Evolutionary conservation across 108 stramenopile genomes (phyloP).

Genomic region (Fragilaria crotonensis): DNA sequence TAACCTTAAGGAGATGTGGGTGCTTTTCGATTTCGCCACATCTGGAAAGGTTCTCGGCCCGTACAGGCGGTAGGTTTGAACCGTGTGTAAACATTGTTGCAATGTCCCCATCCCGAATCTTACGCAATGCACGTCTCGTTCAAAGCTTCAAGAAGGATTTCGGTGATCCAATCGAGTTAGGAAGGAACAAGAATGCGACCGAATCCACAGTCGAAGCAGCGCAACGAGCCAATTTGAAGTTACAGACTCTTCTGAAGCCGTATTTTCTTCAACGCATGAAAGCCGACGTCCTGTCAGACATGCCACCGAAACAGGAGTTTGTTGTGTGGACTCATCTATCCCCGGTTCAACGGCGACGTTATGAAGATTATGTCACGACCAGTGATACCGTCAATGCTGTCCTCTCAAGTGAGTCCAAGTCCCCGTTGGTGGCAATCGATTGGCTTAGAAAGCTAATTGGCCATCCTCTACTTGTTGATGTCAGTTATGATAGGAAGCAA

Average conservation of each 20-base stretch:
- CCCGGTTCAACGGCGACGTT: constrained; percentile 69
- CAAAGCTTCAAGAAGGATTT: constrained; percentile 50
- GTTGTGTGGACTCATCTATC: constrained; percentile 89
- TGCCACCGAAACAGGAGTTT: constrained; percentile 91
- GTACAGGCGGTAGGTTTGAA: constrained; percentile 26
- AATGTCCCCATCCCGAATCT: too few species aligned
- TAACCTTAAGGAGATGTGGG: constrained; percentile 82
- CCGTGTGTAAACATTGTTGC: too few species aligned
- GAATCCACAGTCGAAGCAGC: constrained; percentile 49
- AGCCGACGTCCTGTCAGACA: constrained; percentile 67
- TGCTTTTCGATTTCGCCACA: constrained; percentile 88
- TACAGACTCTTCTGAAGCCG: constrained; percentile 71
- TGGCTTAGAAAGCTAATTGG: constrained; percentile 77
- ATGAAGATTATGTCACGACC: constrained; percentile 58
- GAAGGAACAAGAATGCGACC: constrained; percentile 65
- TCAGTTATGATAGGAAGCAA: constrained; percentile 5
- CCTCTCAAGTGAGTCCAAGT: constrained; percentile 30
- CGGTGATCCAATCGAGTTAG: constrained; percentile 69
- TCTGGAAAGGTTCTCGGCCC: constrained; percentile 57
- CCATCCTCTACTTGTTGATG: constrained; percentile 54
- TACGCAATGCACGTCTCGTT: too few species aligned
- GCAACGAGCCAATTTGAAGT: constrained; percentile 51
- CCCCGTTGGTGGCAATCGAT: constrained; percentile 58
- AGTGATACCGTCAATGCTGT: constrained; percentile 46
- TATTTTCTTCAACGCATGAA: constrained; percentile 88